Percentiles rank a stretch among this genome's conserved stretches.
Conservation (phyloP, 192 early-diverging fungal genomes). For the Hyaloraphidium curvatum region DNA sequence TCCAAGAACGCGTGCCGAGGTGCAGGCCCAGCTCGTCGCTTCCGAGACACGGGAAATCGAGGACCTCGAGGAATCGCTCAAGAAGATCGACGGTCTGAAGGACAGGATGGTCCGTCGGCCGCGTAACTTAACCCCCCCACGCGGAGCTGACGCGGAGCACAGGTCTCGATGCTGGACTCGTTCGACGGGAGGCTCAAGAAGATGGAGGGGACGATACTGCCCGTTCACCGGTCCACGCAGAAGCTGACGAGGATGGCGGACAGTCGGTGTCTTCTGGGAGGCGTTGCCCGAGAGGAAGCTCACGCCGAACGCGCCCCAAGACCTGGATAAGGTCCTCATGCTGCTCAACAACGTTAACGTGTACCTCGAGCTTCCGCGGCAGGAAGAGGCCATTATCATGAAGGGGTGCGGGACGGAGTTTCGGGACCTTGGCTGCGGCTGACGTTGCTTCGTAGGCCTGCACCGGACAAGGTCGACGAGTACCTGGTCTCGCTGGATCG, state of each 20-base stretch:
- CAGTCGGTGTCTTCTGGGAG: slow-evolving; percentile 25
- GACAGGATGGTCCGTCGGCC: slow-evolving; percentile 25
- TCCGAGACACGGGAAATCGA: slow-evolving; percentile 28
- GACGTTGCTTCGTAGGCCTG: background rate
- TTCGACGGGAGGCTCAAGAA: slow-evolving; percentile 54
- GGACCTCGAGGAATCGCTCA: slow-evolving; percentile 27
- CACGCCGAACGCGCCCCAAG: slow-evolving; percentile 12
- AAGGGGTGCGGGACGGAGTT: slow-evolving; percentile 28
- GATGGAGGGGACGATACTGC: slow-evolving; percentile 55
- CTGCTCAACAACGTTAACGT: slow-evolving; percentile 35
- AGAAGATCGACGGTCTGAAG: slow-evolving; percentile 23
- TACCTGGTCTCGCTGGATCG: background rate
- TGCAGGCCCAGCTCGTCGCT: no score
- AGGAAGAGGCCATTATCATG: slow-evolving; percentile 42
- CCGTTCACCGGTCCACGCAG: slow-evolving; percentile 59
- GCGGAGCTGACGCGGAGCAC: background rate
- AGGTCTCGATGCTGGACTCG: slow-evolving; percentile 48
- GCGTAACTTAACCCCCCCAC: no score
- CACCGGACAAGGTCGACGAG: background rate
- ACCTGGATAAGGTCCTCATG: slow-evolving; percentile 42
- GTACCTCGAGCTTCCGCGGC: slow-evolving; percentile 43
- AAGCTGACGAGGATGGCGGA: slow-evolving; percentile 47
- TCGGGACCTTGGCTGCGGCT: background rate
- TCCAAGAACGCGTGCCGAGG: no score
- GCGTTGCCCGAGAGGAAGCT: background rate